Conservation (phyloP, 2,329 filamentous ascomycete genomes). For the Phyllosticta citribraziliensis region DNA sequence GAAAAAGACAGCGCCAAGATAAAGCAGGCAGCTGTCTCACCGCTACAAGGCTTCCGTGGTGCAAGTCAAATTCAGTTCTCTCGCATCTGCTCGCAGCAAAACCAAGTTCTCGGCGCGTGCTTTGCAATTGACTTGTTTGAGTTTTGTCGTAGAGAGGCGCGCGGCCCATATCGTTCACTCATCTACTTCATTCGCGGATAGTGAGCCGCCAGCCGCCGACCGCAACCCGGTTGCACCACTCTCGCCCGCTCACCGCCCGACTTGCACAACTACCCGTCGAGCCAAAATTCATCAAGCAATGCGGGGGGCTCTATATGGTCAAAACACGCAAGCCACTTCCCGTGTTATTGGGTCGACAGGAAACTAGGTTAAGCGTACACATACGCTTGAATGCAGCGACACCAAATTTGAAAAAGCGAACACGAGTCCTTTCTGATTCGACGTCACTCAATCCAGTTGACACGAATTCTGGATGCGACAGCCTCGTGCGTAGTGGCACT, state of each 20-base stretch:
- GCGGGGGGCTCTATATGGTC: not conserved
- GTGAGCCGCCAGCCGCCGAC: not conserved
- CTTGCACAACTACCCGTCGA: not conserved
- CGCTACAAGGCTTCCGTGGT: not conserved
- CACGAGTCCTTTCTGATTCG: not conserved
- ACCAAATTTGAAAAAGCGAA: not conserved
- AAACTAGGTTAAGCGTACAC: not conserved
- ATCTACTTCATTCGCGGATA: not conserved
- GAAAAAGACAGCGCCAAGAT: not conserved
- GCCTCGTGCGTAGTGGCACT: not conserved
- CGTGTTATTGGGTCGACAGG: not conserved
- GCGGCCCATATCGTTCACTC: not conserved
- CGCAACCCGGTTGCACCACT: too few species aligned
- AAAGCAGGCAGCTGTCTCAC: not conserved
- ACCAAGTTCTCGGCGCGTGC: not conserved
- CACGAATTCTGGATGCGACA: not conserved
- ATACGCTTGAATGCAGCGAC: not conserved
- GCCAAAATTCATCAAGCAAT: not conserved
- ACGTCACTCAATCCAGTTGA: not conserved
- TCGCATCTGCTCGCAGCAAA: not conserved
- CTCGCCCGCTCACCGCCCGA: not conserved
- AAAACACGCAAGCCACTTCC: not conserved
- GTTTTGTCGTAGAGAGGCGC: not conserved
- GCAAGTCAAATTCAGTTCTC: not conserved
- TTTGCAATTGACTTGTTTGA: not conserved